phyloP scores from a whole-genome alignment of 805 yeast genomes.

The Pichia occidentalis region DNA sequence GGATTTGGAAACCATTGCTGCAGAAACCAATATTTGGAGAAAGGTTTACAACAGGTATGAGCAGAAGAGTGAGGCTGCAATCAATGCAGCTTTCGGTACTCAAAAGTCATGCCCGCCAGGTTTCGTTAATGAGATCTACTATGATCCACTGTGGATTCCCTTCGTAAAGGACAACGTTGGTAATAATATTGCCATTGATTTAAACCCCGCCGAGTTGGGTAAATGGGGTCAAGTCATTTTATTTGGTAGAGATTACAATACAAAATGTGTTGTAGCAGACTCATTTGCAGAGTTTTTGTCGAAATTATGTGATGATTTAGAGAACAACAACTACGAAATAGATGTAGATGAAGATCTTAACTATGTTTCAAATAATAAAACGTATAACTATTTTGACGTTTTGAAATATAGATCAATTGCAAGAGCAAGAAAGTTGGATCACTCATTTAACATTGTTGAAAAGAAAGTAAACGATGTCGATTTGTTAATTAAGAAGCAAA shows the following conservation, averaged over 20 bases:
- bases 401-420: conserved; percentile 57
- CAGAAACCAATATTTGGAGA: conserved; percentile 83
- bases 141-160: conserved; percentile 92
- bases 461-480: conserved; percentile 12
- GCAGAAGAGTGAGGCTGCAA: conserved; percentile 15
- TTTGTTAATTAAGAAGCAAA: conserved; percentile 10
- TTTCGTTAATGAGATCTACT: conserved; percentile 65
- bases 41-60: conserved; percentile 41
- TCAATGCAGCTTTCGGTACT: conserved; percentile 15
- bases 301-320: conserved; percentile 79
- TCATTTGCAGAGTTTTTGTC: conserved; percentile 87
- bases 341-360: conserved; percentile 57
- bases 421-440: conserved; percentile 11
- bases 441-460: conserved; percentile 10
- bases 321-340: conserved; percentile 71
- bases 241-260: conserved; percentile 91
- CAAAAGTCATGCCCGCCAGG: conserved; percentile 75
- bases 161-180: conserved; percentile 83
- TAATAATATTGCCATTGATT: conserved; percentile 85
- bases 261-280: conserved; percentile 77
- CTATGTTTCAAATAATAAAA: conserved; percentile 27
- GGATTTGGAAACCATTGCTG: conserved; percentile 73
- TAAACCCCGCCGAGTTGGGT: conserved; percentile 75
- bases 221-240: conserved; percentile 86
- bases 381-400: conserved; percentile 63